Percentiles rank a stretch among this genome's conserved stretches.
Conservation (phyloP, 306 rosid genomes). For the Cercis canadensis region DNA sequence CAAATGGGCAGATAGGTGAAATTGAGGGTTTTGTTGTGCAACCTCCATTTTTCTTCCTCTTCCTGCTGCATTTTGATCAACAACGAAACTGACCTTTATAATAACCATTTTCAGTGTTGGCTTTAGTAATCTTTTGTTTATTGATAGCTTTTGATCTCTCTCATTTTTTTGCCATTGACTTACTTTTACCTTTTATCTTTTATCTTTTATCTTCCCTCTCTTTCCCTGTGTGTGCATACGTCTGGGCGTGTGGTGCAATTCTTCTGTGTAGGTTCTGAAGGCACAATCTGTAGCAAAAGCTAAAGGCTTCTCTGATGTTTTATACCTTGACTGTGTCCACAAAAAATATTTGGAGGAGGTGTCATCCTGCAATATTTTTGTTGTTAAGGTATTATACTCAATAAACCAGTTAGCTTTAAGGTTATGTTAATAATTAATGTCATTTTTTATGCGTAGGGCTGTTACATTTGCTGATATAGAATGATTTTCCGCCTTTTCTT, state of each 20-base stretch:
- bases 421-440: not conserved
- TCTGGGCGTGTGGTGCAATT: constrained; percentile 22
- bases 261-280: constrained; percentile 74
- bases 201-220: not conserved
- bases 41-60: constrained; percentile 26
- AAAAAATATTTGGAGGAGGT: constrained; percentile 97
- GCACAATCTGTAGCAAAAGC: constrained; percentile 94
- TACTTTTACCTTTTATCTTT: not conserved
- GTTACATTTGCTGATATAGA: constrained; percentile 5
- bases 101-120: not conserved
- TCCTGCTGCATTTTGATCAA: not conserved
- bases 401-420: constrained; percentile 20
- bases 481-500: constrained; percentile 9
- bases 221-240: not conserved
- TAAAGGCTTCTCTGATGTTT: constrained; percentile 90
- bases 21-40: too few species aligned
- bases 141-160: constrained; percentile 23
- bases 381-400: constrained; percentile 76
- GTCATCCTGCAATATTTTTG: constrained; percentile 94
- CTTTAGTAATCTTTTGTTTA: constrained; percentile 16
- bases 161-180: constrained; percentile 3
- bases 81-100: constrained; percentile 9
- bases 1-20: too few species aligned
- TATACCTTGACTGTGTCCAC: constrained; percentile 90
- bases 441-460: not conserved